Evolutionary conservation across 2,329 filamentous ascomycete species (phyloP).

Genomic region (Penicillium rolfsii): DNA sequence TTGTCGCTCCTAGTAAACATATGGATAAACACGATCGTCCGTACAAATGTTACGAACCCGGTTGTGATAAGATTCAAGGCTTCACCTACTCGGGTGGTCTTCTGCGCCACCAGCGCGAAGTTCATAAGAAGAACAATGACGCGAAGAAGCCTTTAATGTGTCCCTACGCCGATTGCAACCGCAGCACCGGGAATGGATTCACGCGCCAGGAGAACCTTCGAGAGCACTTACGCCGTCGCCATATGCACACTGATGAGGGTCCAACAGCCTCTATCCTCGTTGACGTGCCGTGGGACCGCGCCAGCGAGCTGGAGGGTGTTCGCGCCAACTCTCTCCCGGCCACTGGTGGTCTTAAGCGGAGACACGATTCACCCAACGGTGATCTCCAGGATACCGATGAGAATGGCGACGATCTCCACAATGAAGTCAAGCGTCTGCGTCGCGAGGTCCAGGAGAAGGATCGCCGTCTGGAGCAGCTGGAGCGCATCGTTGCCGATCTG

Average conservation of each 20-base stretch:
- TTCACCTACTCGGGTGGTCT: slow-evolving; percentile 95
- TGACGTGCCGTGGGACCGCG: slow-evolving; percentile 34
- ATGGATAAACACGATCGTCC: slow-evolving; percentile 98
- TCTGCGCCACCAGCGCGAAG: slow-evolving; percentile 86
- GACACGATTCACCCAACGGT: slow-evolving; percentile 38
- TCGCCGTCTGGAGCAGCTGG: slow-evolving; percentile 47
- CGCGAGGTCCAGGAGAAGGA: slow-evolving; percentile 64
- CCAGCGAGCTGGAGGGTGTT: slow-evolving; percentile 37
- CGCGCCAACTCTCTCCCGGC: slow-evolving; percentile 35
- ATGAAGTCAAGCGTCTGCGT: slow-evolving; percentile 69
- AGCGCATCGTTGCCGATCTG: slow-evolving; percentile 43
- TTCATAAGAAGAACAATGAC: slow-evolving; percentile 86
- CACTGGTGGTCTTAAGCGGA: slow-evolving; percentile 40
- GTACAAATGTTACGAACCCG: slow-evolving; percentile 80
- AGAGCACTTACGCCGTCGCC: slow-evolving; percentile 89
- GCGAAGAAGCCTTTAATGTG: slow-evolving; percentile 87
- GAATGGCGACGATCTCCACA: slow-evolving; percentile 55
- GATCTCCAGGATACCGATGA: slow-evolving; percentile 42
- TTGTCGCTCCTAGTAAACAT: slow-evolving; percentile 69
- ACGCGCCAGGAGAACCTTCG: slow-evolving; percentile 92
- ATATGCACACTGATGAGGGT: slow-evolving; percentile 58
- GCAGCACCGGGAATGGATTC: slow-evolving; percentile 84
- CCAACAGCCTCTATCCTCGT: slow-evolving; percentile 25
- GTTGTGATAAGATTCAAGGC: slow-evolving; percentile 87
- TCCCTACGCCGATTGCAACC: slow-evolving; percentile 83